Base-by-base conservation (phyloP, 1,284 basidiomycete genomes). In the Moniliophthora roreri region DNA sequence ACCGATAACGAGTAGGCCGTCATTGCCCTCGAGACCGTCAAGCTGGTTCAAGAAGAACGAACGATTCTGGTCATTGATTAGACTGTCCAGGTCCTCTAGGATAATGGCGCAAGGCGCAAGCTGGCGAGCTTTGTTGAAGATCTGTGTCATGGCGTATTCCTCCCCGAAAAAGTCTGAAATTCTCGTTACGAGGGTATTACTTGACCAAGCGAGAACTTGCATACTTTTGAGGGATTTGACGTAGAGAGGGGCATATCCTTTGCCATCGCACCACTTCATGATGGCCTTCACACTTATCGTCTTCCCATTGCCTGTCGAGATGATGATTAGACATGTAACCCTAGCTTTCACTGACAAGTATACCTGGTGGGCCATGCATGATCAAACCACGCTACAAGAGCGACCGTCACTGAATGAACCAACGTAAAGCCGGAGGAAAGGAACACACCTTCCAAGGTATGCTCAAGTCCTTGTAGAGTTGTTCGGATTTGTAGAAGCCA, bases 11-110 rank as follows among this genome's bases (percentile, higher is more conserved):
- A 93, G 77, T 6, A 93, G 59, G 0, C 91, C 91, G 58, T 92
- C 83, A 61, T 93, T 93, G 28, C 83, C 78, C 61, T 83, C 79
- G 23, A 90, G 67, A 1, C 88, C 89, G 59, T 90, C 87, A 10
- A 93, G 72, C 62, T 92, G 86, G 63, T 93, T 93, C 47, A 94
- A 75, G 80, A 93, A 93, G 76, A 89, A 93, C 0, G 88, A 89
- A 21, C 90, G 80, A 62, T 91, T 92, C 8, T 65, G 46, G 61
- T 91, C 81, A 56, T 81, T 88, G 71, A 93, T 88, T 44, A 91
- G 74, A 58, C 84, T 87, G 63, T 93, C 91, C 7, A 93, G 71
- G 65, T 94, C 91, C 67, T 94, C 91, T 3, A 93, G 67, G 54
- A 93, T 76, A 50, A 93, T 63, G 24, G 93, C 78, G 60, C 89